Evolutionary conservation across 352 stramenopile genomes (phyloP).

Genomic region (Lagenidium sp.): DNA sequence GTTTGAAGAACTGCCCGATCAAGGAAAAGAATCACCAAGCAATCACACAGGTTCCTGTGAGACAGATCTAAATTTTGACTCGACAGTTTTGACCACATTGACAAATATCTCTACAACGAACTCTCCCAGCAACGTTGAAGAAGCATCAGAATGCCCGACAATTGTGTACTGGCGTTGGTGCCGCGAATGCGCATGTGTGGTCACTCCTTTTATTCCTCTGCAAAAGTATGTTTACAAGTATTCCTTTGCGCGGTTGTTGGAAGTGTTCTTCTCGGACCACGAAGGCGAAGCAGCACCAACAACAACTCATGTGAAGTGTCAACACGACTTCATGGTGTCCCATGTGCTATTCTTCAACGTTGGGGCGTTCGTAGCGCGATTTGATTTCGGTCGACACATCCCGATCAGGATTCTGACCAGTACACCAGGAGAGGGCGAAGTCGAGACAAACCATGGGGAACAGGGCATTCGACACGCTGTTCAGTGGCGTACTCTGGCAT

Average conservation of each 20-base stretch:
- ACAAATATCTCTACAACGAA: constrained; percentile 3
- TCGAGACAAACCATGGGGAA: neutral
- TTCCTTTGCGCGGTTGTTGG: constrained; percentile 97
- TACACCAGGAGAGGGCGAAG: too few species aligned
- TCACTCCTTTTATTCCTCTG: constrained; percentile 86
- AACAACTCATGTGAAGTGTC: too few species aligned
- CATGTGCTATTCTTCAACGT: constrained; percentile 82
- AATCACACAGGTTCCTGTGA: constrained; percentile 24
- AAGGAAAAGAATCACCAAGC: constrained; percentile 12
- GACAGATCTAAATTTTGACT: too few species aligned
- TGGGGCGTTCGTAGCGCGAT: constrained; percentile 55
- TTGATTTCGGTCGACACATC: constrained; percentile 41
- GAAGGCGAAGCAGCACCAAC: too few species aligned
- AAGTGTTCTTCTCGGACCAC: constrained; percentile 91
- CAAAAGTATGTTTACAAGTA: constrained; percentile 95
- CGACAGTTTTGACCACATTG: constrained; percentile 15
- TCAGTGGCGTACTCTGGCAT: too few species aligned
- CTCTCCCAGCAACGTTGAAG: constrained; percentile 2
- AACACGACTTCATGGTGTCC: constrained; percentile 40
- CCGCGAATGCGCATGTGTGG: constrained; percentile 88
- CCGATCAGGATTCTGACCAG: constrained; percentile 21
- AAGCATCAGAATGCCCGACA: constrained; percentile 14
- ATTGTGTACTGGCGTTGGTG: constrained; percentile 98
- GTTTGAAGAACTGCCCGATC: constrained; percentile 73
- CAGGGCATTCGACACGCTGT: neutral